Percentiles rank a stretch among this genome's conserved stretches.
Conservation (phyloP, 768 basidiomycete genomes). For the Pluteus cervinus region DNA sequence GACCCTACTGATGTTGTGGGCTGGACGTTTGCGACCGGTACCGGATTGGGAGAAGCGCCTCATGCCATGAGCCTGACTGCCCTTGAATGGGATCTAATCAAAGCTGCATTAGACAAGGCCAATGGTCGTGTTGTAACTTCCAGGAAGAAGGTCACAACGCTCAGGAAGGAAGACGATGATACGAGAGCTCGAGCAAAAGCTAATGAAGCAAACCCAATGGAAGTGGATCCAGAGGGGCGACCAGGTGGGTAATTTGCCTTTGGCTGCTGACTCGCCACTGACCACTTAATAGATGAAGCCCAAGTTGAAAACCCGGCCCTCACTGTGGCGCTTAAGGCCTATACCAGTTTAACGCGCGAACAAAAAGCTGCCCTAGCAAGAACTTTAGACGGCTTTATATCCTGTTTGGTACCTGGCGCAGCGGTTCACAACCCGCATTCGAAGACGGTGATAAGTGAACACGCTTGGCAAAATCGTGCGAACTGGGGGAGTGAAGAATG, state of each 20-base stretch:
- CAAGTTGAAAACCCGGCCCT: constrained; percentile 60
- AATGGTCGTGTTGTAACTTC: constrained; percentile 83
- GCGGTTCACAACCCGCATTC: constrained; percentile 41
- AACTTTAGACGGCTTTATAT: constrained; percentile 73
- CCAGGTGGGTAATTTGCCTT: constrained; percentile 26
- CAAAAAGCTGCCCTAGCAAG: constrained; percentile 68
- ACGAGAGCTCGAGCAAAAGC: constrained; percentile 72
- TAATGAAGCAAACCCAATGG: constrained; percentile 57
- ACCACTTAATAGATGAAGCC: constrained; percentile 27
- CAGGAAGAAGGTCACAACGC: constrained; percentile 59
- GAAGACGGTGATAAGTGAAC: constrained; percentile 52
- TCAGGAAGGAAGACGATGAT: constrained; percentile 89
- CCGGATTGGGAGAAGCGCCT: constrained; percentile 31
- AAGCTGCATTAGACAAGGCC: constrained; percentile 82
- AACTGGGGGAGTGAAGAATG: constrained; percentile 72
- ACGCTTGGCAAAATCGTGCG: constrained; percentile 64
- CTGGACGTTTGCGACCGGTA: constrained; percentile 71
- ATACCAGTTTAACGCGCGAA: constrained; percentile 66
- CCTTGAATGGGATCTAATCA: constrained; percentile 83
- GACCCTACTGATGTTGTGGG: constrained; percentile 87
- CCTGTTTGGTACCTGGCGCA: constrained; percentile 44
- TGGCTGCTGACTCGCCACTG: constrained; percentile 4
- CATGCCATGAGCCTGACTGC: constrained; percentile 41
- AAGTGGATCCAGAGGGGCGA: constrained; percentile 63
- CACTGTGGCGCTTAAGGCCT: constrained; percentile 69